phyloP scores from a whole-genome alignment of 306 rosid species.

The Trichosanthes truncata region DNA sequence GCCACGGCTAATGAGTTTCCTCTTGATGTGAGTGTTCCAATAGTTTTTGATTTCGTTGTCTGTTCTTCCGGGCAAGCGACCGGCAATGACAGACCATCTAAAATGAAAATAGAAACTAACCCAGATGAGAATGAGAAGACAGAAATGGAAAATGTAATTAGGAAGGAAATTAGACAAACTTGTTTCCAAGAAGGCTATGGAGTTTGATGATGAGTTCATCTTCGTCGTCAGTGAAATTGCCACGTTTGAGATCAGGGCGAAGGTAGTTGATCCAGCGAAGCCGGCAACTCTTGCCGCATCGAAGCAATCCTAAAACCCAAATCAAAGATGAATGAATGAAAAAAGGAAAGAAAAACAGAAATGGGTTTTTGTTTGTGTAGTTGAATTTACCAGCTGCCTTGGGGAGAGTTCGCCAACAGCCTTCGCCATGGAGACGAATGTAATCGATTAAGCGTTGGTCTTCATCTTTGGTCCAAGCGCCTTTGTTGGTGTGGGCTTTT shows the following conservation, averaged over 20 bases:
- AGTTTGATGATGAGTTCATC: slow-evolving; percentile 60
- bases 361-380: rapidly evolving
- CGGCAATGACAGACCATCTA: slow-evolving; percentile 73
- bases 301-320: slow-evolving; percentile 35
- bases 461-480: slow-evolving; percentile 74
- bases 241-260: slow-evolving; percentile 67
- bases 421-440: slow-evolving; percentile 61
- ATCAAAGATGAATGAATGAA: background rate
- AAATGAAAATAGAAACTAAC: background rate
- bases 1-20: slow-evolving; percentile 51
- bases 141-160: slow-evolving; percentile 13
- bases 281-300: slow-evolving; percentile 72
- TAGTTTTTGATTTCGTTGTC: slow-evolving; percentile 69
- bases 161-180: background rate
- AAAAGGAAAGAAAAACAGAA: background rate
- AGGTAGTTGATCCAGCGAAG: slow-evolving; percentile 70
- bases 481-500: slow-evolving; percentile 65
- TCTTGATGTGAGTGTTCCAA: slow-evolving; percentile 72
- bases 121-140: background rate
- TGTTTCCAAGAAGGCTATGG: slow-evolving; percentile 58
- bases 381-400: slow-evolving; percentile 39
- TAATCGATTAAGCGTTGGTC: slow-evolving; percentile 63
- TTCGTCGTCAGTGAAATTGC: slow-evolving; percentile 61
- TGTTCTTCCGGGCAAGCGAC: slow-evolving; percentile 57
- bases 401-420: slow-evolving; percentile 80